Evolutionary conservation across 177 flowering plant genomes (phyloP).

Genomic region (Telopea speciosissima): DNA sequence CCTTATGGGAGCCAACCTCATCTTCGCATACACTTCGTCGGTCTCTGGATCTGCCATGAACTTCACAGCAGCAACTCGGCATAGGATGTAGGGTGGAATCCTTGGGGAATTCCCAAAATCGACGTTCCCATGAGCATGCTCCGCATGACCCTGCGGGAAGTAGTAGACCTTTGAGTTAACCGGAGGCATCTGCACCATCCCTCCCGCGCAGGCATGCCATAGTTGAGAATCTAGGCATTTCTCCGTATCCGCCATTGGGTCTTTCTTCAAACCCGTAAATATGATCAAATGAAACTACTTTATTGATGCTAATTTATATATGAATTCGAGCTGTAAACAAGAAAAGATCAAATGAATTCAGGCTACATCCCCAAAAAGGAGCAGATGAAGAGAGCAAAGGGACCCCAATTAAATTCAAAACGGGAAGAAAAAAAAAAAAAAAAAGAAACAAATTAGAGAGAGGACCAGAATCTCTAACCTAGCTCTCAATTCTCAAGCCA

Average conservation of each 20-base stretch:
- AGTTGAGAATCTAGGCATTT: slow-evolving; percentile 65
- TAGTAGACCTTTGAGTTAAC: slow-evolving; percentile 55
- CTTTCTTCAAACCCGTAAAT: slow-evolving; percentile 44
- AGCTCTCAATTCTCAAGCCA: not conserved
- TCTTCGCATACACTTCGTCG: slow-evolving; percentile 64
- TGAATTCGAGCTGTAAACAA: slow-evolving; percentile 5
- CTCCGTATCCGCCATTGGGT: slow-evolving; percentile 38
- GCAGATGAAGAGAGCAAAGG: not conserved
- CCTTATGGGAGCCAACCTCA: slow-evolving; percentile 37
- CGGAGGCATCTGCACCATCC: slow-evolving; percentile 72
- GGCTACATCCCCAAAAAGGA: not conserved
- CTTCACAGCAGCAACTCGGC: slow-evolving; percentile 43
- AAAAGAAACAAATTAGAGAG: no score
- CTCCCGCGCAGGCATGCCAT: slow-evolving; percentile 89
- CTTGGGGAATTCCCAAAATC: slow-evolving; percentile 37
- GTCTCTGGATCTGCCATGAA: slow-evolving; percentile 75
- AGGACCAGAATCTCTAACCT: slow-evolving; percentile 5
- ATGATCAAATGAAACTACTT: slow-evolving; percentile 32
- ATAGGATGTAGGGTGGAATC: slow-evolving; percentile 40
- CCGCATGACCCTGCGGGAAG: slow-evolving; percentile 82
- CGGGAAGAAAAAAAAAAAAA: no score
- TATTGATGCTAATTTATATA: not conserved
- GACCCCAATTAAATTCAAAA: no score
- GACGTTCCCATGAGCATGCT: slow-evolving; percentile 46
- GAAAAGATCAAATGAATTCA: not conserved